A percentile compares a stretch with the other conserved stretches of the same genome.
Evolutionary conservation across 2,329 filamentous ascomycete genomes (phyloP).

Genomic region (Bisporella sp.): DNA sequence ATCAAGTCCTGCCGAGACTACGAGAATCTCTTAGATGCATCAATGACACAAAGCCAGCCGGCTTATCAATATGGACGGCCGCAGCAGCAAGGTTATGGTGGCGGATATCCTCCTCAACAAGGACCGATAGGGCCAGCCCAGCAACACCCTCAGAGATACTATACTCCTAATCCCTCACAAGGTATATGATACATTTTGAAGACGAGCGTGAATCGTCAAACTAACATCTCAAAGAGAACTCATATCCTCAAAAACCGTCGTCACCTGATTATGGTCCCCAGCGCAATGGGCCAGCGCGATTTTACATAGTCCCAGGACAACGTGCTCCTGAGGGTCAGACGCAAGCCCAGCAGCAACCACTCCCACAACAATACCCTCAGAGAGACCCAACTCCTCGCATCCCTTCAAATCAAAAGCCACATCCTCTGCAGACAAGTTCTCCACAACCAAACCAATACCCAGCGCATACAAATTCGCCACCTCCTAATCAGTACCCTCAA

Average conservation of each 20-base stretch:
- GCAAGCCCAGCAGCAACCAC: conserved; percentile 27
- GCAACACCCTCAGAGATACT: conserved; percentile 62
- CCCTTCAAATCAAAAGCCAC: conserved; percentile 32
- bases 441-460: conserved; percentile 42
- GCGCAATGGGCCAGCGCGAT: conserved; percentile 48
- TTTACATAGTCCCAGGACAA: conserved; percentile 49
- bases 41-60: conserved; percentile 89
- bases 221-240: conserved; percentile 21
- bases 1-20: conserved; percentile 98
- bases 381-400: conserved; percentile 44
- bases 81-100: conserved; percentile 30
- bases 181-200: conserved; percentile 14
- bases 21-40: conserved; percentile 88
- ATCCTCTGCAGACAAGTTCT: conserved; percentile 42
- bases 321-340: conserved; percentile 23
- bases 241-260: conserved; percentile 41
- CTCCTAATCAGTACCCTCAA: conserved; percentile 38
- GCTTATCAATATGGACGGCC: conserved; percentile 62
- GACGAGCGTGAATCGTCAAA: too few species aligned
- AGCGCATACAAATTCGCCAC: conserved; percentile 42
- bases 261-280: conserved; percentile 51
- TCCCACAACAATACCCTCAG: conserved; percentile 40
- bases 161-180: conserved; percentile 48
- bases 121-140: conserved; percentile 26
- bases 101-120: conserved; percentile 27